Evolutionary conservation across 2,329 filamentous ascomycete species (phyloP).

Genomic region (Apiospora pterosperma): DNA sequence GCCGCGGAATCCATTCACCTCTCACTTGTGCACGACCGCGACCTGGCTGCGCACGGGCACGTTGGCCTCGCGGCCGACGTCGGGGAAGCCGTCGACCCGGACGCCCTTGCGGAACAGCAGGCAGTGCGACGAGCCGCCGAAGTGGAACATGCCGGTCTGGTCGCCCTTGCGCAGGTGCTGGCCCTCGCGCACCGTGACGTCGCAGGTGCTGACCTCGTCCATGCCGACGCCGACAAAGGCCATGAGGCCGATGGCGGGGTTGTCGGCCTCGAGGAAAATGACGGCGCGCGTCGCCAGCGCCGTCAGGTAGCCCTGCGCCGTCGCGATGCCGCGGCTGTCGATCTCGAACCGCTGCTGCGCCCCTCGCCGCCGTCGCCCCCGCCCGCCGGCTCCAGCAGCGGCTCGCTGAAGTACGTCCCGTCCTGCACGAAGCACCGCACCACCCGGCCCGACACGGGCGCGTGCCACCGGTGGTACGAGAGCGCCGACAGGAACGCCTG

Average conservation of each 20-base stretch:
- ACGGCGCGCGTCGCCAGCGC: conserved; percentile 66
- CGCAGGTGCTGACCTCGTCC: conserved; percentile 73
- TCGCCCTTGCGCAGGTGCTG: conserved; percentile 67
- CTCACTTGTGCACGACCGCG: not conserved
- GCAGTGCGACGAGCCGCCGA: conserved; percentile 70
- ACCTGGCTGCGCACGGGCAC: conserved; percentile 3
- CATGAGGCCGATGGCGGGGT: conserved; percentile 62
- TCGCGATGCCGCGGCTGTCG: conserved; percentile 28
- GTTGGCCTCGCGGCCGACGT: not conserved
- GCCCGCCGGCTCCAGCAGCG: conserved; percentile 38
- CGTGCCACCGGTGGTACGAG: conserved; percentile 61
- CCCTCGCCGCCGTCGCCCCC: no score
- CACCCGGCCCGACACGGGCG: conserved; percentile 53
- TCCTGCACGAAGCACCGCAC: conserved; percentile 46
- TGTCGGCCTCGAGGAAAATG: conserved; percentile 69
- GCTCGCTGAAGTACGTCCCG: conserved; percentile 59
- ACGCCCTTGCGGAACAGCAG: conserved; percentile 49
- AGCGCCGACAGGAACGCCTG: conserved; percentile 58
- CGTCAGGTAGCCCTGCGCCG: conserved; percentile 64
- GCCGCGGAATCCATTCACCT: not conserved
- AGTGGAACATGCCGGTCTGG: conserved; percentile 76
- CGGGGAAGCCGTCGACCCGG: conserved; percentile 1
- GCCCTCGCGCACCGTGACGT: conserved; percentile 65
- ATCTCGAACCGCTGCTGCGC: conserved; percentile 18
- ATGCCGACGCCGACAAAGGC: conserved; percentile 71